Evolutionary conservation across 2,329 filamentous ascomycete genomes (phyloP), one percentile per base, ranked within the genome.

Genomic region (Colletotrichum trifolii): DNA sequence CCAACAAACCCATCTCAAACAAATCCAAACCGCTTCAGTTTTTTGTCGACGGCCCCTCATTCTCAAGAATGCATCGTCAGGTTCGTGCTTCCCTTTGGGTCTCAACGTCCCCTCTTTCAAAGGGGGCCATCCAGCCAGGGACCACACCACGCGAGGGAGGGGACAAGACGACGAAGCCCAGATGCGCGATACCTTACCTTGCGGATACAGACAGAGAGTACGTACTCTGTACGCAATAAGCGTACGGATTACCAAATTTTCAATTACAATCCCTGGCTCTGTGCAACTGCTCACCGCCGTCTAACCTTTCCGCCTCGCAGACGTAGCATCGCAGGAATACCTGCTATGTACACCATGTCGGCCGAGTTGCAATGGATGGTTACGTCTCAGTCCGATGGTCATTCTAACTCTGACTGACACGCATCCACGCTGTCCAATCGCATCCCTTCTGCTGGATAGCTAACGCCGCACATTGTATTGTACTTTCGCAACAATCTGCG

Each of bases 31-130:
- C 42, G 13, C 17, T 17, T 8, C 40, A 34, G 34, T 38, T 25
- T 46, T 42, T 35, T 13, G 46, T 17, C 11, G 35, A 49, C 36
- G 42, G 36, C 45, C 45, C 45, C 54, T 48, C 48, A 38, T 38
- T 50, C 54, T 47, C 34, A 25, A 15, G 12, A 45, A 46, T 42
- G 38, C 38, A 58, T 58, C 38, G 55, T 58, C 55, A 58, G 55
- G 46, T 58, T 58, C 46, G 38, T 11, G 55, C 45, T 12, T 48
- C 25, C 34, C 54, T 38, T 57, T 57, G 43, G 54, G 54, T 45
- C 15, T 57, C 54, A 57, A 57, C 34, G 34, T 39, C 54, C 45
- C 45, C 54, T 57, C 54, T 40, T 49, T 48, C 45, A 49, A 49
- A 42, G 38, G 38, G 55, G 55, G 46, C 45, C 25, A 25, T 25